Evolutionary conservation across 352 stramenopile genomes (phyloP).

Genomic region (Phytophthora sansomeana): DNA sequence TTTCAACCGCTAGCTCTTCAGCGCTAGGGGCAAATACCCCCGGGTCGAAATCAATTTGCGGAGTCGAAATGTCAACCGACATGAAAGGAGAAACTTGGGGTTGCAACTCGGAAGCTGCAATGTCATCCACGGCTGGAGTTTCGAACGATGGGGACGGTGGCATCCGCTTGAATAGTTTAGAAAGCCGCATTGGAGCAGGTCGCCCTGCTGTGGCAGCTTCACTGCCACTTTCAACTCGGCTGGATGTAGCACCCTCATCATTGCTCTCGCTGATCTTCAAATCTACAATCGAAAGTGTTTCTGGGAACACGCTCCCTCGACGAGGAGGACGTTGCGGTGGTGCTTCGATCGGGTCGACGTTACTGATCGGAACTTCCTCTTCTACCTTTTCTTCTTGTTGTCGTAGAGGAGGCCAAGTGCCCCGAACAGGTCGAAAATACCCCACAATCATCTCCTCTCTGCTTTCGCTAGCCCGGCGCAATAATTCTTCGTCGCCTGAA

Average conservation of each 20-base stretch:
- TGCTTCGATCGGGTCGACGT: constrained; percentile 1
- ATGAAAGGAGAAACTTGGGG: constrained; percentile 2
- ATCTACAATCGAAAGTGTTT: not conserved
- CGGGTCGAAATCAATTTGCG: not conserved
- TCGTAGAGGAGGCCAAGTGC: constrained; percentile 1
- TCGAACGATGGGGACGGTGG: not conserved
- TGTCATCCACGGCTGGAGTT: not conserved
- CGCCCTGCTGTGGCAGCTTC: not conserved
- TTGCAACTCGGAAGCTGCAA: not conserved
- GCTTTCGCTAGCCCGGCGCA: constrained; percentile 16
- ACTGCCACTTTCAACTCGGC: constrained; percentile 2
- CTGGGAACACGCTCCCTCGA: not conserved
- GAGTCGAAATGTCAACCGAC: not conserved
- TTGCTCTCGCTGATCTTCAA: constrained; percentile 3
- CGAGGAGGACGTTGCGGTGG: not conserved
- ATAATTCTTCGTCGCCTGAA: constrained; percentile 8
- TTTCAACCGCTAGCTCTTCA: not conserved
- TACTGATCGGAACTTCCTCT: not conserved
- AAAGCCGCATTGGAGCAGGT: constrained; percentile 14
- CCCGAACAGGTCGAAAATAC: constrained; percentile 40
- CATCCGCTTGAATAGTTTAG: constrained; percentile 22
- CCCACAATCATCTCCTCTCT: constrained; percentile 51
- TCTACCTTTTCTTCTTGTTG: constrained; percentile 11
- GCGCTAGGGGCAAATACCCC: not conserved
- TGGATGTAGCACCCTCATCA: not conserved